Conservation (phyloP, 2,329 filamentous ascomycete genomes). For the Davidsoniella australis region DNA sequence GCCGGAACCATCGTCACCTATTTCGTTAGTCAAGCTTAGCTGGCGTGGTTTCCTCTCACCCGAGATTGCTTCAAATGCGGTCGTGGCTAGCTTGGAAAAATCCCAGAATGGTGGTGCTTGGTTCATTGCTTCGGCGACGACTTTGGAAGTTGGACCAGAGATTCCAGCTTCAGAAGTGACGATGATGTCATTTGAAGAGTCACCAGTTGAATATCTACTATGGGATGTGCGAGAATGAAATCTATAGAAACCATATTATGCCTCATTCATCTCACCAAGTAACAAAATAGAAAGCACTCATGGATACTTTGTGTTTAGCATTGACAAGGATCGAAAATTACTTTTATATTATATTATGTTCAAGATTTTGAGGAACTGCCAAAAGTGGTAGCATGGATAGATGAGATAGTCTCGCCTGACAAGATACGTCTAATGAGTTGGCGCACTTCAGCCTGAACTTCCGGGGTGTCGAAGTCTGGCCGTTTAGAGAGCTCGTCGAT, state of each 20-base stretch:
- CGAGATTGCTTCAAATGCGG: slow-evolving; percentile 27
- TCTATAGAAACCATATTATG: not conserved
- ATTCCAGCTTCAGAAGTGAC: slow-evolving; percentile 25
- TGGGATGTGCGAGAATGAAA: slow-evolving; percentile 34
- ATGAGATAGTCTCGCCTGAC: slow-evolving; percentile 43
- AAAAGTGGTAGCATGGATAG: slow-evolving; percentile 16
- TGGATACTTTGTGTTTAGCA: not conserved
- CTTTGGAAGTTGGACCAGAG: slow-evolving; percentile 23
- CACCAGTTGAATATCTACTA: slow-evolving; percentile 34
- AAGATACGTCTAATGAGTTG: slow-evolving; percentile 69
- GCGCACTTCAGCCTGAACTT: slow-evolving; percentile 64
- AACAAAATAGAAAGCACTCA: not conserved
- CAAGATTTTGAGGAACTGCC: not conserved
- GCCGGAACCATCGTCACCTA: slow-evolving; percentile 12
- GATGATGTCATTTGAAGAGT: slow-evolving; percentile 31
- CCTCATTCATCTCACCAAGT: not conserved
- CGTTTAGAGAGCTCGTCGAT: slow-evolving; percentile 80
- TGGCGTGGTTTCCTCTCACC: slow-evolving; percentile 43
- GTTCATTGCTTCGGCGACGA: slow-evolving; percentile 24
- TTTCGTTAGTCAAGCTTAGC: slow-evolving; percentile 30
- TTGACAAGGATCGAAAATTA: not conserved
- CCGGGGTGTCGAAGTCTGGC: slow-evolving; percentile 66
- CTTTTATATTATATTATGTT: not conserved
- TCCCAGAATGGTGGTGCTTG: not conserved
- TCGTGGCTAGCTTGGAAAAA: not conserved